Base-by-base conservation (phyloP, 2,329 filamentous ascomycete species). In the Onygenales sp. region DNA sequence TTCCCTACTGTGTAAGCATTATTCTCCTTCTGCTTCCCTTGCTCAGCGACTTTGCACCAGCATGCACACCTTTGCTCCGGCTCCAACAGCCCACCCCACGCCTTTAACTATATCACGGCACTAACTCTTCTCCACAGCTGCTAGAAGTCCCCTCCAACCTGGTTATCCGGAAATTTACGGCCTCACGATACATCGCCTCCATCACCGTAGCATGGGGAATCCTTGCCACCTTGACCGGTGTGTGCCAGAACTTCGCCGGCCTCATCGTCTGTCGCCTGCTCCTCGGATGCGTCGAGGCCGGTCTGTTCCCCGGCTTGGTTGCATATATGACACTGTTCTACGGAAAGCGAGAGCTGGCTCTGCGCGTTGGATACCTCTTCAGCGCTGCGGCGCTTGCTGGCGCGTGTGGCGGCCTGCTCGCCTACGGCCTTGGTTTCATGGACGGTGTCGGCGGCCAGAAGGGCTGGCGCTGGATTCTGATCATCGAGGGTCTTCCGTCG, bases 311-410 rank as follows among this genome's bases (percentile, higher is more conserved):
- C 0, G 85, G 85, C 0, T 59, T 72, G n/a, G 69, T 86, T 58
- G 83, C 80, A 5, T 88, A 88, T 60, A 75, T 90, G 14, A 89
- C 86, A 0, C 79, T 89, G 59, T 89, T 88, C 73, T 90, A 90
- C 70, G 86, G 82, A 46, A 86, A 85, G 63, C 76, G 78, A 32
- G 86, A 90, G 67, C 77, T 89, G 1, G 86, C 85, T 4, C 69
- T 89, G 43, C 81, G 87, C 2, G 83, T 89, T 2, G 85, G 84
- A 1, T 89, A 87, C 60, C 75, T 90, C 0, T 89, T 89, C 63
- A 68, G 66, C 49, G 68, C 67, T 46, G 80, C 86, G 1, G 86
- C 87, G 1, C 73, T 88, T 3, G 85, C 86, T 0, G 87, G 87
- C 2, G 86, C 84, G 1, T 78, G 82, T 27, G 86, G 87, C 5